A percentile compares a stretch with the other conserved stretches of the same genome.
Evolutionary conservation across 179 eudicot species (phyloP).

Genomic region (Beta macrorhiza): DNA sequence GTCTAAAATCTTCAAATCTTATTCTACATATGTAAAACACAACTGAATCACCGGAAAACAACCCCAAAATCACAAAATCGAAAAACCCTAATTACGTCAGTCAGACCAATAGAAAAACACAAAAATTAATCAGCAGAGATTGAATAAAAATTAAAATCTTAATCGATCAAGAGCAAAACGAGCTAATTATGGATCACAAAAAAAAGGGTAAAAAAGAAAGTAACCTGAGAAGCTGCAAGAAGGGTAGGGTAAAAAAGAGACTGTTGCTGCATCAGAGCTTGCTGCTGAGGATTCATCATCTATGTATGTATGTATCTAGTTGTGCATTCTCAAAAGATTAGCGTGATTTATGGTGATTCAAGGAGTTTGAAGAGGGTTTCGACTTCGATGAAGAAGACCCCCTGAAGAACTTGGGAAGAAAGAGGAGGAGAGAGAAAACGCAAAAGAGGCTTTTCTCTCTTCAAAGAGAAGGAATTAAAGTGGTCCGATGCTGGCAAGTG

Average conservation of each 20-base stretch:
- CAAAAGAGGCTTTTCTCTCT: neutral
- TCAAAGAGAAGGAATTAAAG: neutral
- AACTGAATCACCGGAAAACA: neutral
- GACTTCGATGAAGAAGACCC: neutral
- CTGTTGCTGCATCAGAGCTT: neutral
- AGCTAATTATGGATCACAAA: neutral
- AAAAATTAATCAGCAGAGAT: too few species aligned
- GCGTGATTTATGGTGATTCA: neutral
- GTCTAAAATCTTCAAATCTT: neutral
- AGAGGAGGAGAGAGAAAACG: slow-evolving; percentile 2
- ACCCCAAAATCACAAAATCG: neutral
- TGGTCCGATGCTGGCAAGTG: neutral
- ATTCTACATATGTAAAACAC: neutral
- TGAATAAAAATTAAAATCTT: neutral
- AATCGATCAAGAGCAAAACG: neutral
- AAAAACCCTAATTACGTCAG: too few species aligned
- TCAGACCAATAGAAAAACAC: too few species aligned
- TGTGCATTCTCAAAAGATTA: neutral
- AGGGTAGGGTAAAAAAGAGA: neutral
- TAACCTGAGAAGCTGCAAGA: slow-evolving; percentile 2
- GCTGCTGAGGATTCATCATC: slow-evolving; percentile 4
- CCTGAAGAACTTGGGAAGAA: neutral
- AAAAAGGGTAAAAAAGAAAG: neutral
- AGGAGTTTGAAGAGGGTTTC: neutral
- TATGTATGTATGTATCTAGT: neutral